These are phyloP conservation scores for Russula ochroleuca DNA, from an alignment of 768 basidiomycete genomes.

Conservation along the genomic window DNA sequence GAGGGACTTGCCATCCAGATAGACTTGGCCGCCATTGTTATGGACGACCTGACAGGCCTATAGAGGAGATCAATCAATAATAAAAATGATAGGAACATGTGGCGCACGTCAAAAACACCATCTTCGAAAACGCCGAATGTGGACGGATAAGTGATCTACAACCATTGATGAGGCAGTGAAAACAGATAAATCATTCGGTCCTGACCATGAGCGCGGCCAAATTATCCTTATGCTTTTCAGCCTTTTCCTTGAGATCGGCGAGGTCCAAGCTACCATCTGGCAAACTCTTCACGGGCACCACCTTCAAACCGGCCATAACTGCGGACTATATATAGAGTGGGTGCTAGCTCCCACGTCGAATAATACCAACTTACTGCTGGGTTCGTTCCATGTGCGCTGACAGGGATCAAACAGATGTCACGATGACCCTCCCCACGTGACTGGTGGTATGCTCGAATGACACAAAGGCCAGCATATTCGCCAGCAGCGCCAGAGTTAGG, in stretches of 20 bases:
- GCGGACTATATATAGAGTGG: conserved; percentile 61
- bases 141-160: conserved; percentile 90
- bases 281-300: conserved; percentile 90
- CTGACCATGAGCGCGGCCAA: conserved; percentile 92
- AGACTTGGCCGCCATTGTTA: conserved; percentile 93
- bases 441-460: conserved; percentile 93
- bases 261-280: conserved; percentile 87
- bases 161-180: conserved; percentile 18
- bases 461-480: conserved; percentile 92
- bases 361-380: conserved; percentile 66
- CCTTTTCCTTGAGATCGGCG: conserved; percentile 78
- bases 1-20: conserved; percentile 68
- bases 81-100: not conserved
- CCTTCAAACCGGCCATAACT: conserved; percentile 94
- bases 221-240: conserved; percentile 84
- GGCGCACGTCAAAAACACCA: conserved; percentile 67
- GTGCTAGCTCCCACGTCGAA: not conserved
- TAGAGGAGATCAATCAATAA: conserved; percentile 14
- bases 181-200: not conserved
- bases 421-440: conserved; percentile 81
- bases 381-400: conserved; percentile 97
- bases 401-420: conserved; percentile 88
- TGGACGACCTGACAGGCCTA: conserved; percentile 93
- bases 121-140: conserved; percentile 98
- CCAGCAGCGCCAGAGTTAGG: conserved; percentile 99